These are phyloP conservation scores for Aspergillus homomorphus DNA, from an alignment of 495 filamentous ascomycete species.

Conservation along the genomic window DNA sequence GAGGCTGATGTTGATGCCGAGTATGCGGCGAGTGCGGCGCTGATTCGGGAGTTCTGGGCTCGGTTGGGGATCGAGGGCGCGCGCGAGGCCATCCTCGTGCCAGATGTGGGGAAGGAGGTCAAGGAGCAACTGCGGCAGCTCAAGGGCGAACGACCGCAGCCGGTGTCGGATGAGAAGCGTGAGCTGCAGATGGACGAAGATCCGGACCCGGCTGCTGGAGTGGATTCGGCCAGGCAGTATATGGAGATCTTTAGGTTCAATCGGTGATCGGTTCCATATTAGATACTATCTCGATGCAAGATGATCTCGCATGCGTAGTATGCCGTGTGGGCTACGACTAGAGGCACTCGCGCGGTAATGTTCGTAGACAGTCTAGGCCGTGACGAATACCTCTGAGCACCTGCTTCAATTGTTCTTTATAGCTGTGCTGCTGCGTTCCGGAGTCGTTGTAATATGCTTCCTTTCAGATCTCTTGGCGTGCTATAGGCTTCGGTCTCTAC, in stretches of 20 bases:
- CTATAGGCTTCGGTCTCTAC: neutral
- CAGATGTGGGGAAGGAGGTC: slow-evolving; percentile 41
- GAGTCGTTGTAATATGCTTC: neutral
- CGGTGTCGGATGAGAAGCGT: neutral
- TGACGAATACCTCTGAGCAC: too few species aligned
- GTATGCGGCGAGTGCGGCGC: slow-evolving; percentile 34
- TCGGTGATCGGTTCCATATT: slow-evolving; percentile 26
- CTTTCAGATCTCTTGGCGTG: neutral
- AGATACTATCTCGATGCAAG: neutral
- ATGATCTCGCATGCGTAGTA: too few species aligned
- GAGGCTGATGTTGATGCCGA: slow-evolving; percentile 44
- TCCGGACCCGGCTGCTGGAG: slow-evolving; percentile 37
- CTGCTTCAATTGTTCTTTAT: too few species aligned
- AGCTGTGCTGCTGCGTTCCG: too few species aligned
- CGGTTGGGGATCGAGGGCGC: slow-evolving; percentile 34
- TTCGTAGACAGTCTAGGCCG: too few species aligned
- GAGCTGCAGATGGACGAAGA: slow-evolving; percentile 26
- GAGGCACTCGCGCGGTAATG: too few species aligned
- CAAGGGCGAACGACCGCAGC: slow-evolving; percentile 14
- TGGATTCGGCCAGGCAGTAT: slow-evolving; percentile 46
- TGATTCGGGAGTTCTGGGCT: slow-evolving; percentile 46
- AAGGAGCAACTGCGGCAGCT: slow-evolving; percentile 30
- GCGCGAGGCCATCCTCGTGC: slow-evolving; percentile 41
- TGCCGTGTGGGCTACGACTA: too few species aligned
- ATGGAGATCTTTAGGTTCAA: slow-evolving; percentile 50